Evolutionary conservation across 495 filamentous ascomycete genomes (phyloP).

Genomic region (Talaromyces stipitatus): DNA sequence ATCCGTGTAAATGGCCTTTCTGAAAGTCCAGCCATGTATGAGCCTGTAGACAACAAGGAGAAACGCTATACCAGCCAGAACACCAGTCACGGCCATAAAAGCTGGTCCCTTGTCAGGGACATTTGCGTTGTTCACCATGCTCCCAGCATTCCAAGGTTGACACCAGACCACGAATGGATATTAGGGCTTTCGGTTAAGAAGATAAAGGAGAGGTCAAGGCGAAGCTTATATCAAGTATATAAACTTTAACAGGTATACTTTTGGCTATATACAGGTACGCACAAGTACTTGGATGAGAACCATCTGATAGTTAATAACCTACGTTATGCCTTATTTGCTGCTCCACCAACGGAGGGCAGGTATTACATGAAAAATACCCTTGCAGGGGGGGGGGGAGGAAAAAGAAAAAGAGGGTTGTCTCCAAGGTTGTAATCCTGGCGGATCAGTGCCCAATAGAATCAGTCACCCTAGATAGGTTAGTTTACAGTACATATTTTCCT

Average conservation of each 20-base stretch:
- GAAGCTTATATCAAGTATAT: not conserved
- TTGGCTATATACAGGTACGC: not conserved
- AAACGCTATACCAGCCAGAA: conserved; percentile 21
- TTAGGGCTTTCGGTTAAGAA: not conserved
- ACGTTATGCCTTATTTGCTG: not conserved
- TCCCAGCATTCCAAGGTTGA: not conserved
- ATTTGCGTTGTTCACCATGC: not conserved
- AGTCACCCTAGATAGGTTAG: not conserved
- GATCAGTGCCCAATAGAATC: not conserved
- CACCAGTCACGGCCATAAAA: conserved; percentile 10
- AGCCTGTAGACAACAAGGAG: conserved; percentile 16
- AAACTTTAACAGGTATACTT: not conserved
- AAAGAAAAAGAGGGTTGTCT: not conserved
- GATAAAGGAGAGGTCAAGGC: not conserved
- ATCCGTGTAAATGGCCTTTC: conserved; percentile 7
- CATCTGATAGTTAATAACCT: not conserved
- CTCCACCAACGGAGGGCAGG: not conserved
- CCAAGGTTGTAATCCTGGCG: not conserved
- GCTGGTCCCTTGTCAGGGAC: conserved; percentile 13
- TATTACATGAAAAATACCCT: not conserved
- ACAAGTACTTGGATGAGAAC: not conserved
- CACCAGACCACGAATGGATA: not conserved
- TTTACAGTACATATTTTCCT: too few species aligned
- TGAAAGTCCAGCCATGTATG: conserved; percentile 1
- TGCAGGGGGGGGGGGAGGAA: not conserved